These are phyloP conservation scores for Chaetoceros tenuissimus DNA, from an alignment of 108 stramenopile genomes.

Conservation along the genomic window DNA sequence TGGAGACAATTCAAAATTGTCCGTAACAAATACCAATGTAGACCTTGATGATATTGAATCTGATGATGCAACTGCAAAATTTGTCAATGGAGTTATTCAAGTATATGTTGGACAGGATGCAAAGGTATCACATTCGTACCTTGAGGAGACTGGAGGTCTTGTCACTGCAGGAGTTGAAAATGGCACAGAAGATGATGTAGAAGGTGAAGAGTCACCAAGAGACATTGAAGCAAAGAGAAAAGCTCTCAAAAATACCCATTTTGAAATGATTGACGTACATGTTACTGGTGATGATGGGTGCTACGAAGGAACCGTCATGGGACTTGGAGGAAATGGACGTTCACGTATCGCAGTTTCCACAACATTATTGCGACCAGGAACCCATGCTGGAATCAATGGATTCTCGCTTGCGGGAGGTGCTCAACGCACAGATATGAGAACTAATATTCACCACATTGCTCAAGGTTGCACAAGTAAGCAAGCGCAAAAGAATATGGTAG, in stretches of 20 bases:
- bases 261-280: constrained; percentile 77
- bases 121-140: constrained; percentile 73
- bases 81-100: constrained; percentile 85
- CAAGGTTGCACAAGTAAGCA: constrained; percentile 72
- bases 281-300: constrained; percentile 52
- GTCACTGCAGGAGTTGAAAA: constrained; percentile 58
- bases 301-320: constrained; percentile 58
- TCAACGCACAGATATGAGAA: constrained; percentile 79
- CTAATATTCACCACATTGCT: constrained; percentile 87
- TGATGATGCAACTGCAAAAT: constrained; percentile 32
- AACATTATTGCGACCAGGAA: constrained; percentile 52
- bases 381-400: constrained; percentile 59
- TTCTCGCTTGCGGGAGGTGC: constrained; percentile 71
- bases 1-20: constrained; percentile 38
- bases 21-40: constrained; percentile 65
- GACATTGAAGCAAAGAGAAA: constrained; percentile 55
- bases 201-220: constrained; percentile 30
- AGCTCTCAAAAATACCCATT: constrained; percentile 65
- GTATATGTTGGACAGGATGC: constrained; percentile 62
- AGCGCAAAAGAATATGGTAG: constrained; percentile 87
- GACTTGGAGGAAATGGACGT: constrained; percentile 76
- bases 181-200: constrained; percentile 22
- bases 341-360: constrained; percentile 55
- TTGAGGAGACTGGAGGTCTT: constrained; percentile 77
- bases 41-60: constrained; percentile 48